Evolutionary conservation across 305 asterid species (phyloP).

Genomic region (Nicotiana rustica): DNA sequence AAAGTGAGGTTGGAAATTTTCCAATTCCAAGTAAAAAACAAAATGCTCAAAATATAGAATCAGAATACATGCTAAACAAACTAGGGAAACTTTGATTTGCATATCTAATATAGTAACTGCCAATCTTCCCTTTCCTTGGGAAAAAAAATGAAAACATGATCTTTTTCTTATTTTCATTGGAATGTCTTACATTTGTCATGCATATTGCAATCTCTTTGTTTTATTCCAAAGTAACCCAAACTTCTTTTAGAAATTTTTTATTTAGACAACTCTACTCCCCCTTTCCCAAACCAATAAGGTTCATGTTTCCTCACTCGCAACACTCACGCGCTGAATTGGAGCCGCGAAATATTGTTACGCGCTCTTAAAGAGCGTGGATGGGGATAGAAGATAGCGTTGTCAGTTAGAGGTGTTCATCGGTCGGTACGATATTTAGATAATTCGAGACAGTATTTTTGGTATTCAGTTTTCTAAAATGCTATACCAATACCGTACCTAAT

Average conservation of each 20-base stretch:
- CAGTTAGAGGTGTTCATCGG: not conserved
- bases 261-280: not conserved
- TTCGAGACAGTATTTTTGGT: no score
- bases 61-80: not conserved
- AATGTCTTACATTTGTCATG: not conserved
- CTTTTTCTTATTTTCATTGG: not conserved
- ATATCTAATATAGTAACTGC: not conserved
- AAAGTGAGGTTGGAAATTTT: not conserved
- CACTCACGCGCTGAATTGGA: not conserved
- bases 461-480: no score
- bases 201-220: not conserved
- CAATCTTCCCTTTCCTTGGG: not conserved
- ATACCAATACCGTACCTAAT: no score
- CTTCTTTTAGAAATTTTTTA: not conserved
- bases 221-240: not conserved
- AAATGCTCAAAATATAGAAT: not conserved
- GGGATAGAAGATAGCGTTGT: constrained; percentile 33
- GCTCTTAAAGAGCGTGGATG: not conserved
- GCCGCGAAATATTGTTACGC: not conserved
- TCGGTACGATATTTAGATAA: no score
- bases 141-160: not conserved
- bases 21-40: not conserved
- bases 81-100: not conserved
- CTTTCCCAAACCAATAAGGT: not conserved
- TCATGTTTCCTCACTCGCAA: not conserved